A percentile compares a stretch with the other conserved stretches of the same genome.
Evolutionary conservation across 352 stramenopile species (phyloP).

Genomic region (Phytophthora foliorum): DNA sequence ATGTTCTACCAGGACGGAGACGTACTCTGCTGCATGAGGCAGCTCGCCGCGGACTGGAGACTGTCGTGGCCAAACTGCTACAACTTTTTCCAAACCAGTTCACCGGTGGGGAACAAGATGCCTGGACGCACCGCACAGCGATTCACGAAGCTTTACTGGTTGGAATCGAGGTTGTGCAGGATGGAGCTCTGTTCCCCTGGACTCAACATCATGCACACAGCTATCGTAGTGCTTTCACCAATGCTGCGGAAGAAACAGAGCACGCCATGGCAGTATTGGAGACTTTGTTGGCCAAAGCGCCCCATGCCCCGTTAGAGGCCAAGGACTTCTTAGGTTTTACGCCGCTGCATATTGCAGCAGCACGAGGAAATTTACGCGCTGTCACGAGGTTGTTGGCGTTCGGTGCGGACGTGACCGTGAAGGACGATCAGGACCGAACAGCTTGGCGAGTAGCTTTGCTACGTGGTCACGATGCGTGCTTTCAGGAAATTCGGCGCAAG

Average conservation of each 20-base stretch:
- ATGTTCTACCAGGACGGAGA: constrained; percentile 27
- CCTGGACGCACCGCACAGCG: constrained; percentile 52
- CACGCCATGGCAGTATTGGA: constrained; percentile 45
- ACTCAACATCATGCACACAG: constrained; percentile 27
- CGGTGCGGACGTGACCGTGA: constrained; percentile 56
- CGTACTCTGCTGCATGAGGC: constrained; percentile 64
- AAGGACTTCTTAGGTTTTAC: constrained; percentile 72
- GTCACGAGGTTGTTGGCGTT: constrained; percentile 56
- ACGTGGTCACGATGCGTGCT: constrained; percentile 60
- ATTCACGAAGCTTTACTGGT: constrained; percentile 61
- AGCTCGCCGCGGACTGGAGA: constrained; percentile 48
- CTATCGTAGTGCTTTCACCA: constrained; percentile 7
- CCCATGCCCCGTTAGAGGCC: constrained; percentile 47
- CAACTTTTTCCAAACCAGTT: constrained; percentile 58
- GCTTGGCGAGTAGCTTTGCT: constrained; percentile 72
- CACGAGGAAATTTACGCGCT: constrained; percentile 48
- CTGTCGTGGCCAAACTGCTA: constrained; percentile 59
- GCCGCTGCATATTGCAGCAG: constrained; percentile 60
- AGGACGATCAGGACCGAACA: constrained; percentile 54
- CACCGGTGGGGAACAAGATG: constrained; percentile 50
- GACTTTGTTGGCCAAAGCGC: constrained; percentile 44
- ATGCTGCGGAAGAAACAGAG: constrained; percentile 26
- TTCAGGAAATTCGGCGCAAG: constrained; percentile 72
- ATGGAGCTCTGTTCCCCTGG: constrained; percentile 35
- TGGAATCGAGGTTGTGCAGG: constrained; percentile 25